These are phyloP conservation scores for Termitomyces sp. DNA, from an alignment of 768 basidiomycete genomes.

Conservation along the genomic window DNA sequence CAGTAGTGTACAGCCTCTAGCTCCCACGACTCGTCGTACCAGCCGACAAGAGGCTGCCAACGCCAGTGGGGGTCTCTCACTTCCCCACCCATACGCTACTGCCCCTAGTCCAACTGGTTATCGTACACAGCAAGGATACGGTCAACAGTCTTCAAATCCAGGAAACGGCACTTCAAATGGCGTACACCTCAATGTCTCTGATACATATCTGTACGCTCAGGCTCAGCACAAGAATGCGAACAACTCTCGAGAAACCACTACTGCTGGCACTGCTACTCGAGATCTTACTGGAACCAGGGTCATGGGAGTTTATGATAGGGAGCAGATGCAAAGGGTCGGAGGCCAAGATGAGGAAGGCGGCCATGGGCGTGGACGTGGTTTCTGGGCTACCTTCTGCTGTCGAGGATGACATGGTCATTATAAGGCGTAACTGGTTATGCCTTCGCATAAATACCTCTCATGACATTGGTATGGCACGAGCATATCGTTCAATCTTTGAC, in stretches of 20 bases:
- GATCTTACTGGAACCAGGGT: constrained; percentile 35
- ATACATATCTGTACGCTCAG: constrained; percentile 68
- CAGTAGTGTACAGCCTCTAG: constrained; percentile 64
- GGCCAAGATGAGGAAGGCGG: constrained; percentile 66
- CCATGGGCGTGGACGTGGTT: constrained; percentile 56
- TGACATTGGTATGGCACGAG: constrained; percentile 9
- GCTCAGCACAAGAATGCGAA: constrained; percentile 46
- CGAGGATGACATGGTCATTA: constrained; percentile 41
- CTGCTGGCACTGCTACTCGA: constrained; percentile 35
- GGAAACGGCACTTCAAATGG: constrained; percentile 39
- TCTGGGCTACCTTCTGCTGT: constrained; percentile 70
- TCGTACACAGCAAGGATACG: constrained; percentile 47
- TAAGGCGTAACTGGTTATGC: constrained; percentile 31
- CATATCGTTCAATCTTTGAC: not conserved
- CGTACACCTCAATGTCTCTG: constrained; percentile 51
- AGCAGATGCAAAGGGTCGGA: constrained; percentile 56
- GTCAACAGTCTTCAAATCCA: constrained; percentile 51
- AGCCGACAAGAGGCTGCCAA: constrained; percentile 53
- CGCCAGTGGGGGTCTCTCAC: constrained; percentile 38
- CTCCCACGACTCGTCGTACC: constrained; percentile 61
- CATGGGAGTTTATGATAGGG: constrained; percentile 66
- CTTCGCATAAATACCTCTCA: constrained; percentile 20
- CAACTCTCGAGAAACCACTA: constrained; percentile 51
- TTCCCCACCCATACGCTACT: constrained; percentile 72
- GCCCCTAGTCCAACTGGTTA: constrained; percentile 57